Evolutionary conservation across 192 early-diverging fungal genomes (phyloP).

Genomic region (Phlyctochytrium planicorne): DNA sequence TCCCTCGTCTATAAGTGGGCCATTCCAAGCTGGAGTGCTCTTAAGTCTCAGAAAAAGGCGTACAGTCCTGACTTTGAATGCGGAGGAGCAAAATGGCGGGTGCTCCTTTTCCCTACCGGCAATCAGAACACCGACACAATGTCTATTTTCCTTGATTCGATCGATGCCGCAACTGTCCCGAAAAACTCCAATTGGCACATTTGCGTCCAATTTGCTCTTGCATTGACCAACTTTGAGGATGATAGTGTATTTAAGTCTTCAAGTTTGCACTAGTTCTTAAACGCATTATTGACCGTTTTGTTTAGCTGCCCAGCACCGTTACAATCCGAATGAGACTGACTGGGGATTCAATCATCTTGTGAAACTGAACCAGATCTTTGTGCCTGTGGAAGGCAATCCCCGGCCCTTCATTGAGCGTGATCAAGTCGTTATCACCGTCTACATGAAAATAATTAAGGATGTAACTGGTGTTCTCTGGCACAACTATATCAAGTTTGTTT

Average conservation of each 20-base stretch:
- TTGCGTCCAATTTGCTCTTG: constrained; percentile 80
- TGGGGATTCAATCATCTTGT: constrained; percentile 93
- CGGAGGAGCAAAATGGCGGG: constrained; percentile 46
- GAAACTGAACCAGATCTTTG: constrained; percentile 48
- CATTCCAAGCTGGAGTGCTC: constrained; percentile 26
- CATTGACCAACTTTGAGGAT: constrained; percentile 72
- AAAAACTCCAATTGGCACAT: constrained; percentile 68
- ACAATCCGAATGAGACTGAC: constrained; percentile 76
- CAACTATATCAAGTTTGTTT: constrained; percentile 77
- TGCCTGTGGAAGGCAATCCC: constrained; percentile 33
- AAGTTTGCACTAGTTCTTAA: too few relatives aligned
- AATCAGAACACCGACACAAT: constrained; percentile 69
- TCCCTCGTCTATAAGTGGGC: constrained; percentile 33
- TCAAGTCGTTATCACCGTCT: constrained; percentile 63
- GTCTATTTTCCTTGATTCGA: constrained; percentile 85
- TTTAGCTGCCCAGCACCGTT: constrained; percentile 76
- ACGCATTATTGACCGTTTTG: not conserved
- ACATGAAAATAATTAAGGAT: constrained; percentile 78
- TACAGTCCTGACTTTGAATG: constrained; percentile 40
- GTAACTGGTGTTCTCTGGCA: constrained; percentile 93
- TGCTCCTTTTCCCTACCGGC: constrained; percentile 88
- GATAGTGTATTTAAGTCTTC: constrained; percentile 59
- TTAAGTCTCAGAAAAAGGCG: constrained; percentile 28
- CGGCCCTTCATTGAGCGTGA: constrained; percentile 71
- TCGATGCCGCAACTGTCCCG: constrained; percentile 60